These are phyloP conservation scores for Taphrina sp. DNA, from an alignment of 1,139 yeast genomes.

Conservation along the genomic window DNA sequence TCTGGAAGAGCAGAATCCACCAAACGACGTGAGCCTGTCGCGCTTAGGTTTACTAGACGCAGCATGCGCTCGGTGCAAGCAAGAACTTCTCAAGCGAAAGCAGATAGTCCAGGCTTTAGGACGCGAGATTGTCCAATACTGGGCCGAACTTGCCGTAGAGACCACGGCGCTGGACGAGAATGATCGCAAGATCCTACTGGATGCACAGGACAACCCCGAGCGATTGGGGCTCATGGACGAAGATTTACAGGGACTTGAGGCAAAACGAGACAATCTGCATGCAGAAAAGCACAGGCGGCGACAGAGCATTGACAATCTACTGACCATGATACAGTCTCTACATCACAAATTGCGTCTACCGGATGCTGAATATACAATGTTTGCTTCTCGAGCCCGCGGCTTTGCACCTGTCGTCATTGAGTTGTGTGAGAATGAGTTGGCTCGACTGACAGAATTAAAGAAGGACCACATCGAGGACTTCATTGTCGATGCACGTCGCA, in stretches of 20 bases:
- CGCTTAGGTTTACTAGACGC: slow-evolving; percentile 24
- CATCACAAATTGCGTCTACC: slow-evolving; percentile 43
- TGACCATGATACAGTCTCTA: slow-evolving; percentile 37
- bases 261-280: slow-evolving; percentile 33
- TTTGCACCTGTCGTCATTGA: slow-evolving; percentile 42
- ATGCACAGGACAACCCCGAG: slow-evolving; percentile 40
- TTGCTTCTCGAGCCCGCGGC: slow-evolving; percentile 44
- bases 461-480: slow-evolving; percentile 65
- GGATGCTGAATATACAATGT: slow-evolving; percentile 37
- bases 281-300: slow-evolving; percentile 38
- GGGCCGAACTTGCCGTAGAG: slow-evolving; percentile 29
- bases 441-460: slow-evolving; percentile 59
- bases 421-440: slow-evolving; percentile 55
- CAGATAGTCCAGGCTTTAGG: slow-evolving; percentile 13
- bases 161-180: background rate
- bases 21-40: slow-evolving; percentile 27
- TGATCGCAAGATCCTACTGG: slow-evolving; percentile 21
- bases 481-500: slow-evolving; percentile 59
- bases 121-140: slow-evolving; percentile 17
- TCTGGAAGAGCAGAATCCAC: slow-evolving; percentile 7
- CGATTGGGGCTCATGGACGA: slow-evolving; percentile 40
- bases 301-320: slow-evolving; percentile 36
- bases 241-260: slow-evolving; percentile 40
- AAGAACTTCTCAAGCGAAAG: slow-evolving; percentile 7
- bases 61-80: slow-evolving; percentile 7